A percentile compares a stretch with the other conserved stretches of the same genome.
Conservation (phyloP, 306 rosid genomes). For the Trifolium repens region DNA sequence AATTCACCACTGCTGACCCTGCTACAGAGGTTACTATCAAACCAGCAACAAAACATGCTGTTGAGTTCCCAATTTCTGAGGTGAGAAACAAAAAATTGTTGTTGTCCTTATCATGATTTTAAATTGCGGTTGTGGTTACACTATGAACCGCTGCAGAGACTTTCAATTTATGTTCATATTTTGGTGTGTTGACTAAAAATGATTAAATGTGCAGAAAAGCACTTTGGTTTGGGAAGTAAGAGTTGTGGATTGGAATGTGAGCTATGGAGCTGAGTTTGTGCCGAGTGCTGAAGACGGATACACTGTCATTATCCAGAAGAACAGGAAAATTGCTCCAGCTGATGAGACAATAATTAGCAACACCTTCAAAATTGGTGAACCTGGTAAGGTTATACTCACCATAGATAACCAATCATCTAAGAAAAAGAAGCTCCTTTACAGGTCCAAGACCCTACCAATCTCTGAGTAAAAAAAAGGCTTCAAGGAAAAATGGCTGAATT, state of each 20-base stretch:
- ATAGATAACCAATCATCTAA: slow-evolving; percentile 84
- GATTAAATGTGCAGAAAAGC: slow-evolving; percentile 52
- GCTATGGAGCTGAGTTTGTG: slow-evolving; percentile 83
- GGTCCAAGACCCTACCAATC: slow-evolving; percentile 80
- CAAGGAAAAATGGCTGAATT: slow-evolving; percentile 19
- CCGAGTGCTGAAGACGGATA: slow-evolving; percentile 74
- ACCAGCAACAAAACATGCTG: slow-evolving; percentile 67
- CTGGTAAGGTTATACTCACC: slow-evolving; percentile 81
- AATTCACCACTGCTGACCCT: slow-evolving; percentile 71
- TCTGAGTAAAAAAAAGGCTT: slow-evolving; percentile 45
- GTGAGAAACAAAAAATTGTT: slow-evolving; percentile 43
- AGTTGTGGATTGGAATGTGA: slow-evolving; percentile 88
- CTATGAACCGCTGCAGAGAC: neutral
- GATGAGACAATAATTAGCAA: slow-evolving; percentile 72
- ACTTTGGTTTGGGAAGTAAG: slow-evolving; percentile 80
- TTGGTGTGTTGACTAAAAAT: neutral
- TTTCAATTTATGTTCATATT: neutral
- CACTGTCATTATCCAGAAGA: slow-evolving; percentile 85
- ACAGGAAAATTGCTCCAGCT: slow-evolving; percentile 59
- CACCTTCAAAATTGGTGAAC: slow-evolving; percentile 74
- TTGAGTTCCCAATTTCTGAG: slow-evolving; percentile 81
- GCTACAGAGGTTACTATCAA: slow-evolving; percentile 76
- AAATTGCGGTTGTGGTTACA: neutral
- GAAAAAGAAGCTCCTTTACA: slow-evolving; percentile 93
- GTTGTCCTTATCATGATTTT: neutral